Percentiles rank a stretch among this genome's conserved stretches.
phyloP scores from a whole-genome alignment of 192 early-diverging fungal genomes.

The Backusella sp. region DNA sequence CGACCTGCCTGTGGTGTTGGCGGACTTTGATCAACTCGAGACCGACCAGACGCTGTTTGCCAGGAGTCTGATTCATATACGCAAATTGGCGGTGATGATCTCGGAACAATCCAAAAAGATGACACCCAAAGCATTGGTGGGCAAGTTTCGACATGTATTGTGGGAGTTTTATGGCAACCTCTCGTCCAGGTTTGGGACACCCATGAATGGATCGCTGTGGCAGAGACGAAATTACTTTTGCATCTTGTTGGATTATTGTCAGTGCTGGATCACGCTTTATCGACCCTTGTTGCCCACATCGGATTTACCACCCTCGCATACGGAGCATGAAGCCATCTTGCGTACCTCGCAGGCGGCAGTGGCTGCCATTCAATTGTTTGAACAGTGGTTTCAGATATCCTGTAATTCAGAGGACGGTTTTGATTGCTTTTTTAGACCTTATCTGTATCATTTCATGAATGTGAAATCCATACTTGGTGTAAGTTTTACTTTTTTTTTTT shows the following conservation, averaged over 20 bases:
- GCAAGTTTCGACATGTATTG: background rate
- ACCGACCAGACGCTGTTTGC: slow-evolving; percentile 13
- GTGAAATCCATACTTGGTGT: slow-evolving; percentile 20
- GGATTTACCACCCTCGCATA: background rate
- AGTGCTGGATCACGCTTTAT: slow-evolving; percentile 21
- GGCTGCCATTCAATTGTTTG: slow-evolving; percentile 6
- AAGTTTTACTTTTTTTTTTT: background rate
- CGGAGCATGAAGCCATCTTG: background rate
- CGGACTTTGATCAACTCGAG: slow-evolving; percentile 1
- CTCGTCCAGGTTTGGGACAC: background rate
- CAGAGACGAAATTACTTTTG: slow-evolving; percentile 15
- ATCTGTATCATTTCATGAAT: slow-evolving; percentile 31
- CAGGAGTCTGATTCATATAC: background rate
- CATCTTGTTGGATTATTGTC: slow-evolving; percentile 22
- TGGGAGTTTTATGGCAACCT: slow-evolving; percentile 3
- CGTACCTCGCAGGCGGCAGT: slow-evolving; percentile 19
- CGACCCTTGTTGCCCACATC: background rate
- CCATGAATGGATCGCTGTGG: background rate
- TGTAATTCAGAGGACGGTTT: background rate
- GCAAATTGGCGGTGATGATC: background rate
- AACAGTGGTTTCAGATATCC: slow-evolving; percentile 7
- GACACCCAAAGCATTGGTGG: background rate
- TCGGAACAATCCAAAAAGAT: slow-evolving; percentile 5
- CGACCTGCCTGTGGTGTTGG: background rate
- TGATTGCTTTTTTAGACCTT: slow-evolving; percentile 34